Base-by-base conservation (phyloP, 2,329 filamentous ascomycete species). In the Colletotrichum australisinense region DNA sequence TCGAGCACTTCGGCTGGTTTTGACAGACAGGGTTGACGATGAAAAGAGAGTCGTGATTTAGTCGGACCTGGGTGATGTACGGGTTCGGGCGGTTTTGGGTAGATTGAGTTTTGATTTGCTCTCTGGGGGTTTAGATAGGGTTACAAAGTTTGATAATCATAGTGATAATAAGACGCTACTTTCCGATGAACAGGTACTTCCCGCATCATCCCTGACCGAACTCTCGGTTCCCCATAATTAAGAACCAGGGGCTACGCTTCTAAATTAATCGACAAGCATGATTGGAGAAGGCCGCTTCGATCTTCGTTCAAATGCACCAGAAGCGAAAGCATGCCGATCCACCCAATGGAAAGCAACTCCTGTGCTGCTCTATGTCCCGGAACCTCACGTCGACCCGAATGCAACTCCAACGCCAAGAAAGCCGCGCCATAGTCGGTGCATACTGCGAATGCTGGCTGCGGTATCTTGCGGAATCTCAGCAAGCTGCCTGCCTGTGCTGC, bases 211-310 rank as follows among this genome's bases (percentile, higher is more conserved):
- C 49, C 19, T 35, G 2, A 1, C 30, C 35, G 11, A 14, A 22
- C 6, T 12, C 28, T n/a, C 8, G 24, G 7, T n/a, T 57, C 56
- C 30, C 28, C 64, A 68, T 57, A 68, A 30, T 32, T 22, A 14
- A 53, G 35, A 26, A 32, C 58, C 38, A 59, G 65, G 42, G 69
- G 42, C 60, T 55, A 64, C 69, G 69, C 38, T 69, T 72, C 66
- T 69, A 69, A 60, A 69, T 59, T 64, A 69, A 42, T 63, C 59
- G 38, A 52, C 49, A 67, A 35, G 64, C 69, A 63, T 49, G n/a
- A n/a, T 60, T 28, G 38, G 19, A 8, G 59, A 19, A 49, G 42
- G 16, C 42, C 59, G 59, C 60, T 32, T 42, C 32, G 60, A 63
- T 63, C 46, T 26, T 53, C 42, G n/a, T 53, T 14, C 46, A 53